Evolutionary conservation across 2,329 filamentous ascomycete species (phyloP), one percentile per base, ranked within the genome.

Genomic region (Ceratocystis lukuohia): DNA sequence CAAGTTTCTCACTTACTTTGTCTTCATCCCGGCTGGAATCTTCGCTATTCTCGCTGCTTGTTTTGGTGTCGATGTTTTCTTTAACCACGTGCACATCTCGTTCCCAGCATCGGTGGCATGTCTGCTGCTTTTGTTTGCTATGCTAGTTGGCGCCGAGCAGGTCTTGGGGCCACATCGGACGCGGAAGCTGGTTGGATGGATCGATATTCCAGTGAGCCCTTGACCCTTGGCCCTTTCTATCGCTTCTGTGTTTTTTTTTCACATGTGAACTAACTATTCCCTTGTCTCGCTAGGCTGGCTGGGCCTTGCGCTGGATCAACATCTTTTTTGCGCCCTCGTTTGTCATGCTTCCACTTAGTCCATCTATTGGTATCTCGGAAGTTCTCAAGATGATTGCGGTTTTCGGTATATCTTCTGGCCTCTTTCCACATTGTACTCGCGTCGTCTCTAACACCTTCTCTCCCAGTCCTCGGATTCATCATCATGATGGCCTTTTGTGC

Each of bases 51-150:
- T 80, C 8, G 72, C 74, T 15, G 75, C 73, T 2, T 79, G 77
- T 69, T 80, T 79, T 65, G 78, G 75, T 41, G 73, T 79, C 30
- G 74, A 78, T 68, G 73, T 73, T n/a, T 70, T 80, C 28, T 75
- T 80, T 67, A 74, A 74, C 12, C 72, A 80, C 6, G 77, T 78
- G 65, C 75, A 76, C 25, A 77, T 84, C 6, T 77, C 80, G 0
- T 86, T 86, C 68, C 83, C 83, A 0, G 80, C 83, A 1, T 84
- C 82, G 1, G 83, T 86, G 2, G 82, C 83, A 3, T 82, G 80
- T 56, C 76, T 86, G 70, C 74, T 85, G 56, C 68, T 83, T 7
- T 73, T 85, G 1, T 84, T 85, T 70, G 70, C 80, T 22, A 75
- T 71, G 0, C 73, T 85, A 10, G 75, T 84, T 6, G 65, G 77